phyloP scores from a whole-genome alignment of 1,284 basidiomycete species.

The Leccinum pachyderme region DNA sequence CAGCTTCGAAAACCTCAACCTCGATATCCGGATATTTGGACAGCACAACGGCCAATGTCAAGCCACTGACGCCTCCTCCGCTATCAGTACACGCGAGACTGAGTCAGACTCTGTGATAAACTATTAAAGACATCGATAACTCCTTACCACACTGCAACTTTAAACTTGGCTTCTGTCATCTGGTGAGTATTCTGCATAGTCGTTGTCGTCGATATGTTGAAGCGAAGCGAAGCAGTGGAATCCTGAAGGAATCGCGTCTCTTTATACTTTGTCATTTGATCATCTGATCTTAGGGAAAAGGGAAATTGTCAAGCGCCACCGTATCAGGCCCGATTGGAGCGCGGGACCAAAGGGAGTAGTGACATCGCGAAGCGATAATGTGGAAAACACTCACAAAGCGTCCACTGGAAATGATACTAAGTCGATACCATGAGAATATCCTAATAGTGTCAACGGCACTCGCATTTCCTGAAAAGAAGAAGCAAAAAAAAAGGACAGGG shows the following conservation, averaged over 20 bases:
- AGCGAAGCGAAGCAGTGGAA: not conserved
- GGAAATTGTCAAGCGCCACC: not conserved
- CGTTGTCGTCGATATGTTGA: not conserved
- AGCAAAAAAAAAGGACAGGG: not conserved
- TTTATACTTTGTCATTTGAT: not conserved
- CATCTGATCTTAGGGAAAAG: not conserved
- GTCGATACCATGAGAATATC: not conserved
- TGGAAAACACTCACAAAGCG: not conserved
- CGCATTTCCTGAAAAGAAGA: not conserved
- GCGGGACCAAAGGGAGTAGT: not conserved
- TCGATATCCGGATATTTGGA: slow-evolving; percentile 49
- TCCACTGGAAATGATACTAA: not conserved
- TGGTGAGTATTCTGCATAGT: not conserved
- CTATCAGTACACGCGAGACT: slow-evolving; percentile 21
- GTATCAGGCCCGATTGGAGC: not conserved
- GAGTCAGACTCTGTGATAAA: slow-evolving; percentile 1
- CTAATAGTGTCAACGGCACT: not conserved
- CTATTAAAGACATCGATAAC: not conserved
- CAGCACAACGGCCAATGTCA: slow-evolving; percentile 42
- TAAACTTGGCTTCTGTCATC: not conserved
- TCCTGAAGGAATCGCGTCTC: not conserved
- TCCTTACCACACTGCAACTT: slow-evolving; percentile 25
- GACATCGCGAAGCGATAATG: not conserved
- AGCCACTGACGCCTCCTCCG: slow-evolving; percentile 56
- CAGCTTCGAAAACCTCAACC: slow-evolving; percentile 53